Percentiles rank a stretch among this genome's conserved stretches.
These are phyloP conservation scores for Phylloporus sp. DNA, from an alignment of 768 basidiomycete genomes.

Conservation along the genomic window DNA sequence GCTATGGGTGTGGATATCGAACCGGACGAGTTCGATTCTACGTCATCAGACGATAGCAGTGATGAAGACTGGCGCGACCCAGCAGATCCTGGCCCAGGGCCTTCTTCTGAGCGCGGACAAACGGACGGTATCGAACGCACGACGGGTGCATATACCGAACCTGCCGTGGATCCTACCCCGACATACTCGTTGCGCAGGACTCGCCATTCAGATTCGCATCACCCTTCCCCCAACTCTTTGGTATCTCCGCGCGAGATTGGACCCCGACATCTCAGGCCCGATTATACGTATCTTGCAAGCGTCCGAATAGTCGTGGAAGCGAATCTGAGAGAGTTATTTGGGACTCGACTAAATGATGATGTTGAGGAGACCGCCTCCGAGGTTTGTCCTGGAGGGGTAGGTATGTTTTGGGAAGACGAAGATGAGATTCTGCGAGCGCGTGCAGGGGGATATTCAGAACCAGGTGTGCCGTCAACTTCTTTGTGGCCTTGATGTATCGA, in stretches of 20 bases:
- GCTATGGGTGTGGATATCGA: conserved; percentile 13
- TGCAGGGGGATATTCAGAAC: background rate
- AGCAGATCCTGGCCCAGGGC: background rate
- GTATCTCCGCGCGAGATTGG: conserved; percentile 19
- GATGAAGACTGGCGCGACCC: conserved; percentile 24
- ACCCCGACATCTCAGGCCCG: conserved; percentile 36
- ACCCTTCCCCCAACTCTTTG: conserved; percentile 9
- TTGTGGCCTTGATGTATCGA: background rate
- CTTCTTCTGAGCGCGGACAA: background rate
- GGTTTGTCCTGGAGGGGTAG: conserved; percentile 2
- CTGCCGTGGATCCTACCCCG: background rate
- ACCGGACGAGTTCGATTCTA: conserved; percentile 2
- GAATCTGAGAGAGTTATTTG: conserved; percentile 41
- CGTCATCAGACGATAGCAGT: conserved; percentile 11
- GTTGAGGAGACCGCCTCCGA: background rate
- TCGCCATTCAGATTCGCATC: conserved; percentile 15
- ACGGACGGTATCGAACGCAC: background rate
- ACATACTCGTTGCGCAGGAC: conserved; percentile 12
- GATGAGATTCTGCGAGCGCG: conserved; percentile 12
- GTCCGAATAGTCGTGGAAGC: conserved; percentile 48
- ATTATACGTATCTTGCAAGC: conserved; percentile 49
- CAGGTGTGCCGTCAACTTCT: conserved; percentile 1
- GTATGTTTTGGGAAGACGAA: conserved; percentile 28
- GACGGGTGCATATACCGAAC: background rate
- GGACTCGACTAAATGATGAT: background rate